Conservation (phyloP, 768 basidiomycete genomes). For the Pisolithus tinctorius region DNA sequence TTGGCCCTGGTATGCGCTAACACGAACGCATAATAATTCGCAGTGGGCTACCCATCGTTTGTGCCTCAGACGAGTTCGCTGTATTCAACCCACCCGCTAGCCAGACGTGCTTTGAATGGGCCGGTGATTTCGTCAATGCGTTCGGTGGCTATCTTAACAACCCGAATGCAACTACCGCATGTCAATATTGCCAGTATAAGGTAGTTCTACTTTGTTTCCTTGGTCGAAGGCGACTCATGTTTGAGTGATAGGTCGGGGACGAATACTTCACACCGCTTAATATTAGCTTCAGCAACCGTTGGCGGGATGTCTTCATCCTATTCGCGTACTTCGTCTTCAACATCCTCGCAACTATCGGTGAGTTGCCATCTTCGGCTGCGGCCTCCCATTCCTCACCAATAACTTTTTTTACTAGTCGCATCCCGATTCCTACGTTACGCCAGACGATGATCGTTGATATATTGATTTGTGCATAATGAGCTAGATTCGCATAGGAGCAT, state of each 20-base stretch:
- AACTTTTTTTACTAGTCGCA: constrained; percentile 36
- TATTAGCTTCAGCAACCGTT: constrained; percentile 52
- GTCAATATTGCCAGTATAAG: constrained; percentile 68
- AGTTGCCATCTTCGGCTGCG: constrained; percentile 8
- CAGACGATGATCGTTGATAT: constrained; percentile 35
- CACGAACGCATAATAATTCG: constrained; percentile 6
- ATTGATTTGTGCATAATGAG: neutral
- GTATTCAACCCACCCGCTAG: constrained; percentile 67
- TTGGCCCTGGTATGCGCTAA: neutral
- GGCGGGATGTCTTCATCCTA: constrained; percentile 65
- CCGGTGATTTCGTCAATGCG: constrained; percentile 49
- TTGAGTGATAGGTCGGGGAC: constrained; percentile 43
- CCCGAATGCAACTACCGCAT: constrained; percentile 47
- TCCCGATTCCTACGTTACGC: constrained; percentile 69
- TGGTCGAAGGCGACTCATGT: neutral
- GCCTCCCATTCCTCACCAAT: neutral
- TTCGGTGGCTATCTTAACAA: constrained; percentile 76
- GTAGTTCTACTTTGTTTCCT: constrained; percentile 12
- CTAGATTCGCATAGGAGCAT: too few species aligned
- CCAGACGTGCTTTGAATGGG: constrained; percentile 70
- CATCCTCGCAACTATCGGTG: constrained; percentile 49
- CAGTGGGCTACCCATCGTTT: constrained; percentile 57
- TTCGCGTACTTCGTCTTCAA: constrained; percentile 71
- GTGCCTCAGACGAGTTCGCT: constrained; percentile 63
- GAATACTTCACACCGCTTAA: constrained; percentile 66